Percentiles rank a stretch among this genome's conserved stretches.
phyloP scores from a whole-genome alignment of 1,139 yeast species.

The Meyerozyma carpophila region DNA sequence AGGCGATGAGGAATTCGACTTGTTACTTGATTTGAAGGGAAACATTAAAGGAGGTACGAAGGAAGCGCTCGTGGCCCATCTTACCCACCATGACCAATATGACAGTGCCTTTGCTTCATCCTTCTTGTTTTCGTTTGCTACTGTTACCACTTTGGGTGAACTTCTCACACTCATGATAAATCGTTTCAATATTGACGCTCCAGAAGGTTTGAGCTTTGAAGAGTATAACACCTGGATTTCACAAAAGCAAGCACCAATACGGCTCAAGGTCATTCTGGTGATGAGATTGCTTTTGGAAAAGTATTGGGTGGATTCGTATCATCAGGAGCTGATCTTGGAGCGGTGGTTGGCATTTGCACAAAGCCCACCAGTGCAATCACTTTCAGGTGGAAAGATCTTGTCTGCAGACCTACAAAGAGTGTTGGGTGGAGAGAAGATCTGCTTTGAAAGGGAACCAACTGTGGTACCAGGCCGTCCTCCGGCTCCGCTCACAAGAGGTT shows the following conservation, averaged over 20 bases:
- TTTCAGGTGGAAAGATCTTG: slow-evolving; percentile 29
- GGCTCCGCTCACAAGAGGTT: slow-evolving; percentile 36
- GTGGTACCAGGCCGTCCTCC: slow-evolving; percentile 31
- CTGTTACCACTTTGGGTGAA: slow-evolving; percentile 67
- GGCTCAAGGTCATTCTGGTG: slow-evolving; percentile 63
- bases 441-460: slow-evolving; percentile 26
- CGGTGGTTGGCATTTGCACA: slow-evolving; percentile 57
- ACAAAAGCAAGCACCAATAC: slow-evolving; percentile 62
- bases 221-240: slow-evolving; percentile 81
- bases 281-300: slow-evolving; percentile 68
- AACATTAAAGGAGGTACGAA: slow-evolving; percentile 81
- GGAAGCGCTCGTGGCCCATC: slow-evolving; percentile 73
- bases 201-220: slow-evolving; percentile 80
- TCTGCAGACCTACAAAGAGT: slow-evolving; percentile 20
- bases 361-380: slow-evolving; percentile 39
- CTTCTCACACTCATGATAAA: slow-evolving; percentile 57
- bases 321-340: slow-evolving; percentile 42
- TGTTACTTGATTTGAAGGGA: slow-evolving; percentile 70
- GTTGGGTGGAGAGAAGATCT: slow-evolving; percentile 28
- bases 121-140: slow-evolving; percentile 69
- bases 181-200: slow-evolving; percentile 73
- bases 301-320: slow-evolving; percentile 71
- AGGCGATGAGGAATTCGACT: slow-evolving; percentile 69
- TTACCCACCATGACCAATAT: slow-evolving; percentile 70
- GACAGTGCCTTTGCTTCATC: slow-evolving; percentile 69